phyloP scores from a whole-genome alignment of 768 basidiomycete species.

The Tulasnella calospora region DNA sequence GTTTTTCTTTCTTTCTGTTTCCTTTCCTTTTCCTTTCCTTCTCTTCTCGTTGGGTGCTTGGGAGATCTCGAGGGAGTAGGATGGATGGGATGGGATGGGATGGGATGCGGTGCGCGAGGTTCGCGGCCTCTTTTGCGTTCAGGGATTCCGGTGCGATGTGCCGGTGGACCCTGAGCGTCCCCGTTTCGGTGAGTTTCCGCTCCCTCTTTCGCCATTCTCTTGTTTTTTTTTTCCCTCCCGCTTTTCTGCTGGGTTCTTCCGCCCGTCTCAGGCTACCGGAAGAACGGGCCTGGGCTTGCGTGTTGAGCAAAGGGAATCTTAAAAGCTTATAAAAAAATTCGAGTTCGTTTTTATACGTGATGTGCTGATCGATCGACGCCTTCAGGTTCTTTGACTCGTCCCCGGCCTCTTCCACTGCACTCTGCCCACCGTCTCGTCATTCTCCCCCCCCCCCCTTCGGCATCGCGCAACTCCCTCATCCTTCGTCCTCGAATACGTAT shows the following conservation, averaged over 20 bases:
- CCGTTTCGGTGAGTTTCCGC: constrained; percentile 7
- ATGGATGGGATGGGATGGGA: not conserved
- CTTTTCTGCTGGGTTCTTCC: not conserved
- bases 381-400: not conserved
- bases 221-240: not conserved
- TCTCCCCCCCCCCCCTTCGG: not conserved
- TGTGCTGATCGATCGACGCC: not conserved
- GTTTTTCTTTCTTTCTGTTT: not conserved
- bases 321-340: not conserved
- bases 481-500: not conserved
- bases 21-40: constrained; percentile 4
- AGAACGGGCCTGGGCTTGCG: not conserved
- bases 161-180: not conserved
- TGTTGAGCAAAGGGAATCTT: not conserved
- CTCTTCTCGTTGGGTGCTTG: not conserved
- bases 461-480: not conserved
- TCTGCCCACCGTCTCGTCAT: not conserved
- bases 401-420: no score
- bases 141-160: not conserved
- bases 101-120: not conserved
- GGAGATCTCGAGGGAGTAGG: not conserved
- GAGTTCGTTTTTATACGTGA: not conserved
- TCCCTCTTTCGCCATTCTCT: not conserved
- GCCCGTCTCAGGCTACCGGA: not conserved
- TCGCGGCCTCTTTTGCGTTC: not conserved